Percentiles rank a stretch among this genome's conserved stretches.
phyloP scores from a whole-genome alignment of 768 basidiomycete genomes.

The Mycena pura region DNA sequence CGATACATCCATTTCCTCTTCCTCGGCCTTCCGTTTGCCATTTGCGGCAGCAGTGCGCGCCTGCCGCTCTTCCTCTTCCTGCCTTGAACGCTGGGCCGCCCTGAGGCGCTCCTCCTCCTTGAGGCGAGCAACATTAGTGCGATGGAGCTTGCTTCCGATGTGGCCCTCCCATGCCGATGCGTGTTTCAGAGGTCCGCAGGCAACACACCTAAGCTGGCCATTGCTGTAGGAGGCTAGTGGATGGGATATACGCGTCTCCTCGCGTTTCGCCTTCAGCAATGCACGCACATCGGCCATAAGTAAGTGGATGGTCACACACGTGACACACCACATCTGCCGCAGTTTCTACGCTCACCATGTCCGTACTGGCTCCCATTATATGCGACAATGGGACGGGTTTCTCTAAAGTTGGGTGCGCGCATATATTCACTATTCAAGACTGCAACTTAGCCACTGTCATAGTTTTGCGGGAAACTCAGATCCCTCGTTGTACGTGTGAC shows the following conservation, averaged over 20 bases:
- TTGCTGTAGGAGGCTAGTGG: slow-evolving; percentile 73
- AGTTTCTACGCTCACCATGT: slow-evolving; percentile 56
- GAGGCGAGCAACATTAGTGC: slow-evolving; percentile 65
- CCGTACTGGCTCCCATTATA: slow-evolving; percentile 89
- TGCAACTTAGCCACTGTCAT: slow-evolving; percentile 15
- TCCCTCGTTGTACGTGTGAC: slow-evolving; percentile 85
- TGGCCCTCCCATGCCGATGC: slow-evolving; percentile 89
- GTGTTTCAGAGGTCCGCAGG: slow-evolving; percentile 76
- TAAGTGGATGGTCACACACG: too few species aligned
- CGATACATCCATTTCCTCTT: slow-evolving; percentile 40
- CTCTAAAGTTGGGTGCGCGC: slow-evolving; percentile 91
- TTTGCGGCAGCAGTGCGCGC: slow-evolving; percentile 38
- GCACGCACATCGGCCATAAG: slow-evolving; percentile 82
- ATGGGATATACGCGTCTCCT: slow-evolving; percentile 75
- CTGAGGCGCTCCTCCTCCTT: slow-evolving; percentile 59
- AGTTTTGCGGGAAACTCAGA: slow-evolving; percentile 99
- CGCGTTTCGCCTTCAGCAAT: slow-evolving; percentile 82
- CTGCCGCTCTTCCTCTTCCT: slow-evolving; percentile 41
- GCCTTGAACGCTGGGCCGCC: slow-evolving; percentile 41
- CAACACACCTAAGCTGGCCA: slow-evolving; percentile 74
- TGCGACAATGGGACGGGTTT: slow-evolving; percentile 98
- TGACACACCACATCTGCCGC: too few species aligned
- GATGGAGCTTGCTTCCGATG: slow-evolving; percentile 80
- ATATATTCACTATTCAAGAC: background rate
- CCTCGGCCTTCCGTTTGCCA: slow-evolving; percentile 45